Percentiles rank a stretch among this genome's conserved stretches.
These are phyloP conservation scores for Coemansia sp. DNA, from an alignment of 192 early-diverging fungal species.

Conservation along the genomic window DNA sequence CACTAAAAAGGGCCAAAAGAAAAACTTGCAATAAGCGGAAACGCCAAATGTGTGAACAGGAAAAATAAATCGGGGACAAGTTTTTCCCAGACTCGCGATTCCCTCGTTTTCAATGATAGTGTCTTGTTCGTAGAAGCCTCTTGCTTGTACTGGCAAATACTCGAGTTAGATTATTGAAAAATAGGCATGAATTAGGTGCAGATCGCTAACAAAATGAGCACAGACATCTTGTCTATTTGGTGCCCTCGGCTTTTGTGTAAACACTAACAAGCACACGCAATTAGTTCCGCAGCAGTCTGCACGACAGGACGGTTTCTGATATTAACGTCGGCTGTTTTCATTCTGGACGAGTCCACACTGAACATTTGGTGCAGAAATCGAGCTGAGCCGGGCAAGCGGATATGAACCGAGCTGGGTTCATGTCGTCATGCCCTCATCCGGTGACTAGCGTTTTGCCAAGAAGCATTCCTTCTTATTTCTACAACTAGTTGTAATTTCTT, in stretches of 20 bases:
- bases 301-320: too few relatives aligned
- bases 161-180: too few relatives aligned
- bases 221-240: too few relatives aligned
- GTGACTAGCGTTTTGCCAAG: conserved; percentile 1
- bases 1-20: neutral
- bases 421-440: neutral
- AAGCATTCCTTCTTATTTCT: neutral
- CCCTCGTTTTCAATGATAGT: neutral
- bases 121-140: neutral
- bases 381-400: neutral
- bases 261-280: too few relatives aligned
- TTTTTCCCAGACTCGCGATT: neutral
- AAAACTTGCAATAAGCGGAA: neutral
- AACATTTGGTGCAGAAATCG: neutral
- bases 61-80: neutral
- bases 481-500: neutral
- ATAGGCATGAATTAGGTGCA: too few relatives aligned
- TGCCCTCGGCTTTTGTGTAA: too few relatives aligned
- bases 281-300: too few relatives aligned
- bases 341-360: too few relatives aligned
- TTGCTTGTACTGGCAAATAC: too few relatives aligned
- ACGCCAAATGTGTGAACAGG: neutral
- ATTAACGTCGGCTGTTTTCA: too few relatives aligned
- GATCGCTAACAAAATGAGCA: too few relatives aligned
- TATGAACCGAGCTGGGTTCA: too few relatives aligned